phyloP scores from a whole-genome alignment of 257 asterid genomes.

The Ocimum tenuiflorum region DNA sequence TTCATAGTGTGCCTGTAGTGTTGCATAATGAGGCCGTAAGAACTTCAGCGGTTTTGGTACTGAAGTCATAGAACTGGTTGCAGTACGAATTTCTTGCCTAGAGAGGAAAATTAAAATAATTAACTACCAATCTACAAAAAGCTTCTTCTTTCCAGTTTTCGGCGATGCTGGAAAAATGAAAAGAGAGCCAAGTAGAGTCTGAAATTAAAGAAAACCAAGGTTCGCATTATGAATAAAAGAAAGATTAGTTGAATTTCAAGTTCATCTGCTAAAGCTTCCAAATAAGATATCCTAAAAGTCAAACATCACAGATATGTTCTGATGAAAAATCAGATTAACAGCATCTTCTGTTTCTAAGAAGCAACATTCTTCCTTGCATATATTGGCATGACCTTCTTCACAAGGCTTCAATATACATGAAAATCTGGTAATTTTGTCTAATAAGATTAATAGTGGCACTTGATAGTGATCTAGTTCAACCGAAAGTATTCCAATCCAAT shows the following conservation, averaged over 20 bases:
- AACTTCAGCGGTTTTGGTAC: conserved; percentile 96
- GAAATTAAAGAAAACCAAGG: not conserved
- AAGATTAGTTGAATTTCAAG: not conserved
- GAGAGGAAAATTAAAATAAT: conserved; percentile 1
- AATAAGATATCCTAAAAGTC: not conserved
- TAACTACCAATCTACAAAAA: not conserved
- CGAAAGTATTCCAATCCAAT: not conserved
- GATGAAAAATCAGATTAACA: not conserved
- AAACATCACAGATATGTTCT: not conserved
- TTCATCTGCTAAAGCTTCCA: not conserved
- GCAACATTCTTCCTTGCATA: not conserved
- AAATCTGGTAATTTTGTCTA: not conserved
- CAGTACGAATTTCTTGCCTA: conserved; percentile 86
- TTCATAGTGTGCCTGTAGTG: conserved; percentile 63
- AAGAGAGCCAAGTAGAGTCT: not conserved
- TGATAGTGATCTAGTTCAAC: not conserved
- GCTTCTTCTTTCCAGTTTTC: not conserved
- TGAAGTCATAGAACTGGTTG: conserved; percentile 98
- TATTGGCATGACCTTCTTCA: not conserved
- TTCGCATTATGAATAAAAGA: not conserved
- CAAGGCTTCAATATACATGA: not conserved
- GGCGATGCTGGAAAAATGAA: not conserved
- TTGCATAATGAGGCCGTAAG: conserved; percentile 91
- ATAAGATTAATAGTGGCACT: not conserved
- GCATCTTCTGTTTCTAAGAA: not conserved